phyloP scores from a whole-genome alignment of 176 grass and related monocot species.

The Carex pumila region DNA sequence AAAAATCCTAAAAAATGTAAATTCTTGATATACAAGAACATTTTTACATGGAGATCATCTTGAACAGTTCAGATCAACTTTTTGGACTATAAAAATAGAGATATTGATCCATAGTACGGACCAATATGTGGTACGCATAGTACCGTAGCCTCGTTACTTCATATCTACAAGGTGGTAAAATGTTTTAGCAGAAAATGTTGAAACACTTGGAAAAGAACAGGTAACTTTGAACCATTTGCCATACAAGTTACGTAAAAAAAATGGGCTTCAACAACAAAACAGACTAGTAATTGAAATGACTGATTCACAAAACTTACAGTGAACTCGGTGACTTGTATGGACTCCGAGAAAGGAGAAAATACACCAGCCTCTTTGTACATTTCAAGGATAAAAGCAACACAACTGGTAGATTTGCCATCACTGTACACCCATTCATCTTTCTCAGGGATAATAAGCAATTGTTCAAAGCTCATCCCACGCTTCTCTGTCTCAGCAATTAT shows the following conservation, averaged over 20 bases:
- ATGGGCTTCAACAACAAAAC: neutral
- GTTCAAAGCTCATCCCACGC: conserved; percentile 90
- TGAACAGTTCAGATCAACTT: too few species aligned
- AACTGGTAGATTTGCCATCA: conserved; percentile 97
- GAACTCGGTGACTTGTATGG: conserved; percentile 92
- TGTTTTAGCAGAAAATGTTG: neutral
- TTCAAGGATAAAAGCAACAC: conserved; percentile 85
- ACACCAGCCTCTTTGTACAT: conserved; percentile 96
- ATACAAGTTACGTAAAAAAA: neutral
- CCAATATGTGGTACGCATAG: too few species aligned
- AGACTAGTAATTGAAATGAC: neutral
- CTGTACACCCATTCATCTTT: conserved; percentile 97
- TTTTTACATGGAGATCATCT: too few species aligned
- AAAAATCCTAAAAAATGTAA: too few species aligned
- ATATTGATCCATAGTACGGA: too few species aligned
- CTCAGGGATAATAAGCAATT: conserved; percentile 86
- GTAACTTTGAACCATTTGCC: too few species aligned
- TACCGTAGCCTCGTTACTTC: too few species aligned
- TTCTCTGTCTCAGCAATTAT: conserved; percentile 84
- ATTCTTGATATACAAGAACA: too few species aligned
- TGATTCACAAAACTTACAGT: conserved; percentile 57
- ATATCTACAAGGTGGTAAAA: neutral
- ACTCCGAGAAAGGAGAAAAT: conserved; percentile 59
- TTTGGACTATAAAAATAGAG: too few species aligned
- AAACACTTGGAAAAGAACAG: neutral